Evolutionary conservation across 2,329 filamentous ascomycete species (phyloP).

Genomic region (Xylariaceae sp.): DNA sequence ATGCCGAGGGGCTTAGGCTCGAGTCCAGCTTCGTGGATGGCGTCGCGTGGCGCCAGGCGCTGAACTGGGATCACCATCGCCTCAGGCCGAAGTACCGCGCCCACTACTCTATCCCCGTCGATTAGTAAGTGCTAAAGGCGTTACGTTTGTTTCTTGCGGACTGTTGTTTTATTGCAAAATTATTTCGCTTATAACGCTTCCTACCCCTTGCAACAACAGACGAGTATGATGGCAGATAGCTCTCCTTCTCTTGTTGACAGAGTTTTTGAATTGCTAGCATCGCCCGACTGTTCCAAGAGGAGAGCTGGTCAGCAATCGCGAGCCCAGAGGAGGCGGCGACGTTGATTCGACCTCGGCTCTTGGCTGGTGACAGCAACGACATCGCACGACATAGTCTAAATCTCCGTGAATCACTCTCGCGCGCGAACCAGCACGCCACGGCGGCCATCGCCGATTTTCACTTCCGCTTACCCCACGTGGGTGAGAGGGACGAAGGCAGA

Average conservation of each 20-base stretch:
- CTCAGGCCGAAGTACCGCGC: conserved; percentile 29
- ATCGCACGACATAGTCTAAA: conserved; percentile 14
- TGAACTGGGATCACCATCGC: conserved; percentile 30
- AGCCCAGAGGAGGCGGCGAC: neutral
- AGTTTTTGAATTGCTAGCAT: conserved; percentile 23
- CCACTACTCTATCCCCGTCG: conserved; percentile 30
- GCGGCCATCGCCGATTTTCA: conserved; percentile 28
- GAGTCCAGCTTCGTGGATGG: conserved; percentile 25
- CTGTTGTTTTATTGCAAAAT: too few species aligned
- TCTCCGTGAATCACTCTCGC: conserved; percentile 10
- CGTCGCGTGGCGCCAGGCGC: conserved; percentile 29
- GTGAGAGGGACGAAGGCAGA: neutral
- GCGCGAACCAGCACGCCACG: conserved; percentile 18
- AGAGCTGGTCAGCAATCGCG: conserved; percentile 16
- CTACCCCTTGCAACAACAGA: too few species aligned
- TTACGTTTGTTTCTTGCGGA: too few species aligned
- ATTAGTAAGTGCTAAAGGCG: conserved; percentile 27
- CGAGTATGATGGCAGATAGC: too few species aligned
- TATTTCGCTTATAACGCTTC: too few species aligned
- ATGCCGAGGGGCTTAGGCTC: conserved; percentile 7
- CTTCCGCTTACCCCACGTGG: too few species aligned
- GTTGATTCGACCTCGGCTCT: conserved; percentile 19
- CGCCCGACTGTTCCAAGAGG: conserved; percentile 22
- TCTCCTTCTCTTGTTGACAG: neutral
- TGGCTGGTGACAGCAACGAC: conserved; percentile 11